Evolutionary conservation across 116 monocot species (phyloP), one percentile per base, ranked within the genome.

Genomic region (Phalaenopsis hybrid): DNA sequence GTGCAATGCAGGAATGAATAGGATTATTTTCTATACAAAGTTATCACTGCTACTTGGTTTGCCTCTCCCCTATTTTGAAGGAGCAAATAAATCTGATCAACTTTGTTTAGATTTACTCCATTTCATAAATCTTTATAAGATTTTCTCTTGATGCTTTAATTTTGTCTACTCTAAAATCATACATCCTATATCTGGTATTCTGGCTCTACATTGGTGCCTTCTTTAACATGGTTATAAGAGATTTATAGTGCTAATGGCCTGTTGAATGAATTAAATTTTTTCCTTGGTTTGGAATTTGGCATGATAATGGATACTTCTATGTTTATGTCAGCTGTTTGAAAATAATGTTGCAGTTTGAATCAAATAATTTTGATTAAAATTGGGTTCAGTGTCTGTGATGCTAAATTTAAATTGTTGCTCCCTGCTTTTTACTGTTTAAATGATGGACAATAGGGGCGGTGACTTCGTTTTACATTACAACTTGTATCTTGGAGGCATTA

Each of bases 51-150:
- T 41, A 34, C 37, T 16, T 72, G 72, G 37, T 72, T 33, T 72
- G 11, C 72, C 3, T 13, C 16, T 75, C 28, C 11, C 45, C 44
- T 46, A n/a, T 46, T 75, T 45, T 75, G 16, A 41, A 75, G 20
- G 75, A 75, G 75, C 75, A 45, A 46, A 75, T 75, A 46, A 75
- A 45, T n/a, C 46, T 45, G 46, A 21, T 46, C 20, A 46, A 20
- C 75, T 8, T n/a, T 46, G 13, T 41, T 72, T 72, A 12, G 46
- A n/a, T 75, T 44, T 75, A 46, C 17, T 72, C 4, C 20, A 75
- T 46, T 46, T 75, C 1, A n/a, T n/a, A 45, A 75, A 1, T 75
- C 20, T 73, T 45, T 46, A 45, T n/a, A n/a, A 20, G 7, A 8
- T 45, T n/a, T 46, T 28, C 28, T 20, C 45, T 21, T n/a, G 33